Evolutionary conservation across 371 early-diverging fungal genomes (phyloP).

Genomic region (Mortierella sp.): DNA sequence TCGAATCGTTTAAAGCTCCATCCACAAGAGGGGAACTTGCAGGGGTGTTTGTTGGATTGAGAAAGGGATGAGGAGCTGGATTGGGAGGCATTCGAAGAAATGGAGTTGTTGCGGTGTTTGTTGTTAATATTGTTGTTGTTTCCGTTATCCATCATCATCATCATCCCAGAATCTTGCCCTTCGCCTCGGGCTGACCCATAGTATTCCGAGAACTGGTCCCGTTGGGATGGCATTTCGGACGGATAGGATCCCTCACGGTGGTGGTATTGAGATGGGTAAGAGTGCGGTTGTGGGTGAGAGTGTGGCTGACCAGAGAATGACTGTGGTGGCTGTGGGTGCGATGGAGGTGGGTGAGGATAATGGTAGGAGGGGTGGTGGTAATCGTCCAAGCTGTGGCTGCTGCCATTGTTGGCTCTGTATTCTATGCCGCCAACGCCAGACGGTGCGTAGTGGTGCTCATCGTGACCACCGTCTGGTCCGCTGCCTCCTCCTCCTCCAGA

Average conservation of each 20-base stretch:
- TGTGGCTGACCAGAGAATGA: no score
- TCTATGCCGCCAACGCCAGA: constrained; percentile 14
- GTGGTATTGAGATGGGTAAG: no score
- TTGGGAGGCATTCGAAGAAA: constrained; percentile 38
- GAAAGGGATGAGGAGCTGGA: constrained; percentile 28
- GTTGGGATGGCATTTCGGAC: constrained; percentile 9
- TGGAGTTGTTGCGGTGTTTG: constrained; percentile 42
- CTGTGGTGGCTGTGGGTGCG: no score
- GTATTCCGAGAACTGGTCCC: constrained; percentile 1
- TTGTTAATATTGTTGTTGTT: neutral
- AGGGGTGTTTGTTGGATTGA: constrained; percentile 57
- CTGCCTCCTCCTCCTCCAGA: constrained; percentile 10
- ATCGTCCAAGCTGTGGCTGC: constrained; percentile 23
- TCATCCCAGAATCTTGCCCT: neutral
- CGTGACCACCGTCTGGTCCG: constrained; percentile 26
- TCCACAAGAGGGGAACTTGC: constrained; percentile 60
- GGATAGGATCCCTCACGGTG: constrained; percentile 12
- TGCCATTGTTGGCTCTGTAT: constrained; percentile 19
- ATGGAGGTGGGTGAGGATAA: no score
- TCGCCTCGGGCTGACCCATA: neutral
- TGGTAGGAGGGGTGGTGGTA: neutral
- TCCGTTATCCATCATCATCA: neutral
- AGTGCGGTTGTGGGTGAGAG: no score
- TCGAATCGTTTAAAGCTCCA: constrained; percentile 82
- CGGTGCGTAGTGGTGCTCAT: constrained; percentile 22